Base-by-base conservation (phyloP, 2,329 filamentous ascomycete species). In the Chaetomiaceae sp. region DNA sequence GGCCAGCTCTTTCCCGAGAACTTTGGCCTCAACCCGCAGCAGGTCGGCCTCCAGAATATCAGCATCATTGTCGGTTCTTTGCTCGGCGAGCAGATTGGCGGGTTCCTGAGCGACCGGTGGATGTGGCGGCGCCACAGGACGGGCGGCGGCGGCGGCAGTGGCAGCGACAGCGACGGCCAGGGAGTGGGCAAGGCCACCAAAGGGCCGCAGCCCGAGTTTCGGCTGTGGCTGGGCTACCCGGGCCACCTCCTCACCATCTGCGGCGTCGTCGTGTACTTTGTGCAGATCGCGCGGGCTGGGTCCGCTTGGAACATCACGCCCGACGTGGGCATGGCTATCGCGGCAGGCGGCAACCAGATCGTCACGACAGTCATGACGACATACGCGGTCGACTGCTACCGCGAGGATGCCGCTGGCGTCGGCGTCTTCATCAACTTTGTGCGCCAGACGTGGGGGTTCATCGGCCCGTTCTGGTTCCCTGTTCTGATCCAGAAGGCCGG, bases 351-450 rank as follows among this genome's bases (percentile, higher is more conserved):
- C 0, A 80, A 79, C 49, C 78, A 82, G 59, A 72, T 83, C 34
- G 68, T 81, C 14, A 81, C 78, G 0, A 81, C 79, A 0, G 73
- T 81, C 2, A 57, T 79, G 35, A 73, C 79, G 19, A 81, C 79
- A 0, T 82, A 80, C 57, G 72, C 76, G 0, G 72, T 83, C 1
- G 79, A 82, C 52, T 77, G 74, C 55, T 72, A 78, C 50, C 68
- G 65, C 2, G 65, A 74, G 22, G 68, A 77, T 33, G 68, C 75
- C 0, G 72, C 71, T 1, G 71, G 71, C 43, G 68, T 81, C 15
- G 78, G 77, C 2, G 76, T 79, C 0, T 81, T 80, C 51, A 69
- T 81, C 51, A 79, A 71, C 3, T 67, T 81, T 44, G 69, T 79
- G 2, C 66, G 78, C 7, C 72, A 76, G 47, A 71, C 69, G 1